phyloP scores from a whole-genome alignment of 140 eudicot genomes.

The Ambrosia hybrid region DNA sequence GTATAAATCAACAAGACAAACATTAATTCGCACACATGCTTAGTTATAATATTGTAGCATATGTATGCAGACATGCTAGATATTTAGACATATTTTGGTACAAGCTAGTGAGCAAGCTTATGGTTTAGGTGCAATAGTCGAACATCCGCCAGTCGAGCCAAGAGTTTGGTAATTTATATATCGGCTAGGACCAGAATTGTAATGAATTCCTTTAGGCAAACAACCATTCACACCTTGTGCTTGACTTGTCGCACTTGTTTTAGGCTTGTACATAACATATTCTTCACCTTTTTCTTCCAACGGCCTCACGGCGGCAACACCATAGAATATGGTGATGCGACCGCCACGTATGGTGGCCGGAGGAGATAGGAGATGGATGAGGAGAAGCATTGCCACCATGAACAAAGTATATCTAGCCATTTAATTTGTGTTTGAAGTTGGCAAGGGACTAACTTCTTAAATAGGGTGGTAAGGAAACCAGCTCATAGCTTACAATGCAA shows the following conservation, averaged over 20 bases:
- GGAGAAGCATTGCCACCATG: slow-evolving; percentile 28
- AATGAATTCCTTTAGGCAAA: slow-evolving; percentile 60
- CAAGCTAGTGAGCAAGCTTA: background rate
- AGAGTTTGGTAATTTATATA: slow-evolving; percentile 50
- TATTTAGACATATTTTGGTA: background rate
- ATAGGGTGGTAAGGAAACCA: slow-evolving; percentile 40
- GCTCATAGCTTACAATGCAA: slow-evolving; percentile 35
- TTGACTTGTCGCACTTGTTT: slow-evolving; percentile 5
- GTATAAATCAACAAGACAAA: background rate
- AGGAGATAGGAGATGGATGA: slow-evolving; percentile 27
- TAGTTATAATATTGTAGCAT: background rate
- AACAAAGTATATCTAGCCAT: slow-evolving; percentile 39
- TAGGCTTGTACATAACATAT: slow-evolving; percentile 39
- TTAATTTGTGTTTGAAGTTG: slow-evolving; percentile 23
- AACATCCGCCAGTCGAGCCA: slow-evolving; percentile 29
- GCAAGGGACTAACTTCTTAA: slow-evolving; percentile 17
- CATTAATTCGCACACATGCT: slow-evolving; percentile 6
- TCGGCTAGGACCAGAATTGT: slow-evolving; percentile 59
- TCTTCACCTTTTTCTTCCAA: slow-evolving; percentile 38
- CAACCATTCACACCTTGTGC: slow-evolving; percentile 45
- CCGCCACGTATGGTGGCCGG: slow-evolving; percentile 21
- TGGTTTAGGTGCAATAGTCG: slow-evolving; percentile 31
- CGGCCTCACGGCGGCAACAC: slow-evolving; percentile 28
- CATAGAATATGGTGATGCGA: slow-evolving; percentile 5
- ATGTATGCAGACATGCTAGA: background rate